These are phyloP conservation scores for Pythium grandisporangium DNA, from an alignment of 352 stramenopile species.

Conservation along the genomic window DNA sequence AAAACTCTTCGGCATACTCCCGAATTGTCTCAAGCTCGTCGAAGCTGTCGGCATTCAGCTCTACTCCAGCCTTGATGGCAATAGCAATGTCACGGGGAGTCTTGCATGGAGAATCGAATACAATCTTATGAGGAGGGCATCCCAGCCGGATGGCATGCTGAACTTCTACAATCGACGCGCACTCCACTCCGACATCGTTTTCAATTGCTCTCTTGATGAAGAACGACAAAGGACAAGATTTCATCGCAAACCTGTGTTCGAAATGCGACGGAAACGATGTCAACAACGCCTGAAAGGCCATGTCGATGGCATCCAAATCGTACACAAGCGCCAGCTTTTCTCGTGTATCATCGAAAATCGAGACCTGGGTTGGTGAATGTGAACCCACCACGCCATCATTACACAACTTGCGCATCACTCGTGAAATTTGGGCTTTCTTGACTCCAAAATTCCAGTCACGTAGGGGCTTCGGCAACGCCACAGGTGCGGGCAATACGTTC, in stretches of 20 bases:
- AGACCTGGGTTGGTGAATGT: not conserved
- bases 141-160: conserved; percentile 67
- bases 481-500: conserved; percentile 17
- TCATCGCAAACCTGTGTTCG: conserved; percentile 85
- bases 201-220: conserved; percentile 74
- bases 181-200: conserved; percentile 71
- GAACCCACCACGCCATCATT: conserved; percentile 28
- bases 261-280: conserved; percentile 82
- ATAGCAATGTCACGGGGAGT: conserved; percentile 83
- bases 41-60: conserved; percentile 90
- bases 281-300: conserved; percentile 68
- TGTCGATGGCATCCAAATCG: conserved; percentile 80
- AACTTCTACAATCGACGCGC: conserved; percentile 78
- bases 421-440: conserved; percentile 51
- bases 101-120: conserved; percentile 92
- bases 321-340: conserved; percentile 72
- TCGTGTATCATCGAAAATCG: conserved; percentile 20
- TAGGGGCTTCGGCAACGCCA: conserved; percentile 41
- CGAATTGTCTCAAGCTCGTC: conserved; percentile 83
- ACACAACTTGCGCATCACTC: conserved; percentile 52
- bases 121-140: conserved; percentile 65
- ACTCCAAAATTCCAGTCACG: conserved; percentile 71
- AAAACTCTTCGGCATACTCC: conserved; percentile 80
- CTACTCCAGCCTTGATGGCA: conserved; percentile 73
- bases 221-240: conserved; percentile 83